phyloP scores from a whole-genome alignment of 331 rosid species.

The Rosa hybrid region DNA sequence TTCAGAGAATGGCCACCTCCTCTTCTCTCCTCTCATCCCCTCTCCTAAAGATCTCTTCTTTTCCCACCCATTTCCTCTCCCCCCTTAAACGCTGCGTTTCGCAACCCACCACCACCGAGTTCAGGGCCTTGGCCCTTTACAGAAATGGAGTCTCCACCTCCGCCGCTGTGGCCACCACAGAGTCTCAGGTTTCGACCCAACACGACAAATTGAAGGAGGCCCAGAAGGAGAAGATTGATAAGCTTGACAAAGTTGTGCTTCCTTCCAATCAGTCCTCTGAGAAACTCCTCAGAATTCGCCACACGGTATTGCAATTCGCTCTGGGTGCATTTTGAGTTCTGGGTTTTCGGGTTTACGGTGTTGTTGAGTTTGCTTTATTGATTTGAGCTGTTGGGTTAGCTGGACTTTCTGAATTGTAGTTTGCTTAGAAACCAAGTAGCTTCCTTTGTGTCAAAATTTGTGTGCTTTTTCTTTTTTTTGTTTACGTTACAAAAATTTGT shows the following conservation, averaged over 20 bases:
- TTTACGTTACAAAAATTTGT: no score
- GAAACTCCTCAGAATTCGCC: slow-evolving; percentile 84
- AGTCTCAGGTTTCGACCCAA: slow-evolving; percentile 31
- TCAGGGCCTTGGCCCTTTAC: slow-evolving; percentile 17
- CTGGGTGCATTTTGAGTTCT: no score
- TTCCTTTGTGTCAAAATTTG: no score
- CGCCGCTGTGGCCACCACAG: slow-evolving; percentile 53
- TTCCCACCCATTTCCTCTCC: slow-evolving; percentile 22
- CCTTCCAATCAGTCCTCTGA: slow-evolving; percentile 83
- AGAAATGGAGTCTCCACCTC: slow-evolving; percentile 34
- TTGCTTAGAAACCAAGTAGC: neutral
- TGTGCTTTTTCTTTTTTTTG: no score
- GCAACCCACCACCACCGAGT: neutral
- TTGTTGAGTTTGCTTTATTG: neutral
- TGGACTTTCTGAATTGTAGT: neutral
- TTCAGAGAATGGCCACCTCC: slow-evolving; percentile 56
- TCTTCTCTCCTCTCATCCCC: slow-evolving; percentile 31
- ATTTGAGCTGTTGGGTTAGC: neutral
- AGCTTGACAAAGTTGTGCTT: slow-evolving; percentile 47
- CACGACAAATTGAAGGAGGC: slow-evolving; percentile 23
- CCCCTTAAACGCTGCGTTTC: slow-evolving; percentile 31
- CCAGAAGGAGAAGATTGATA: slow-evolving; percentile 18
- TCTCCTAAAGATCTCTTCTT: slow-evolving; percentile 32
- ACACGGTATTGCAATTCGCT: slow-evolving; percentile 52
- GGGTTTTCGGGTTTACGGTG: neutral